Conservation (phyloP, 73 alveolate genomes). For the Tetrahymena borealis region DNA sequence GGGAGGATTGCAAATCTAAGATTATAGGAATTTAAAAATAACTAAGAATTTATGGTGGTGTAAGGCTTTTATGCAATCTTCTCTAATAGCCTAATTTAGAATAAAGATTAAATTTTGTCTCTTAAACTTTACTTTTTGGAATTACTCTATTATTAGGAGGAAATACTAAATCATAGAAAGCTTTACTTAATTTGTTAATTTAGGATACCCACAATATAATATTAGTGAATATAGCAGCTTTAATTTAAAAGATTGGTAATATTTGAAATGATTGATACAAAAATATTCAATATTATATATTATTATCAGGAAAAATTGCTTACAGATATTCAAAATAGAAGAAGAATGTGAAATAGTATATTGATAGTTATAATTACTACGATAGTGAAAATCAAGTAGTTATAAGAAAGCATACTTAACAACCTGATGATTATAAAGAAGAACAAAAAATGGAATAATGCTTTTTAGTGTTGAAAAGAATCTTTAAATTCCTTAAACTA, state of each 20-base stretch:
- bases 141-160: background rate
- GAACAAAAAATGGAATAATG: background rate
- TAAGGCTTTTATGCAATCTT: background rate
- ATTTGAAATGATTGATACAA: background rate
- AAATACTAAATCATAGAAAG: background rate
- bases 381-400: background rate
- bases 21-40: background rate
- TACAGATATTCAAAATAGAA: background rate
- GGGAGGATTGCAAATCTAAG: background rate
- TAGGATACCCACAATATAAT: background rate
- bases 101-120: background rate
- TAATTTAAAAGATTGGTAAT: background rate
- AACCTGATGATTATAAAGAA: background rate
- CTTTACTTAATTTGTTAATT: background rate
- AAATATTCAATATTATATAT: background rate
- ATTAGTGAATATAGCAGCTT: background rate
- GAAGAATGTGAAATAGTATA: background rate
- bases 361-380: background rate
- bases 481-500: background rate
- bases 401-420: background rate
- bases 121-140: background rate
- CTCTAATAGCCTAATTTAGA: background rate
- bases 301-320: background rate
- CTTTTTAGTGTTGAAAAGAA: background rate
- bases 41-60: background rate